Evolutionary conservation across 192 early-diverging fungal species (phyloP).

Genomic region (Radiomyces spectabilis): DNA sequence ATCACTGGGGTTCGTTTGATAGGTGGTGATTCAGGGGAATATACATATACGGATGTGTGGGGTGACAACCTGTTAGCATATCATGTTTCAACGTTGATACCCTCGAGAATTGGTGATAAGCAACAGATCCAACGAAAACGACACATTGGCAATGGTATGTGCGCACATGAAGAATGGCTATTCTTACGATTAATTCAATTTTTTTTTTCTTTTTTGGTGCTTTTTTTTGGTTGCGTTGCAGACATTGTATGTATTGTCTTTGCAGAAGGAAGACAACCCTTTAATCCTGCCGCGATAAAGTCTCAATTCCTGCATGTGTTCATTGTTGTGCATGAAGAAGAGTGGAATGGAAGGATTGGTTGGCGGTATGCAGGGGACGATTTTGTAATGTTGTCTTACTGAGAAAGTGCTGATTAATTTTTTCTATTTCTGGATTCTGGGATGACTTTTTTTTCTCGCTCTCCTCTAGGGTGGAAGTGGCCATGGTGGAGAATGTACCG

Average conservation of each 20-base stretch:
- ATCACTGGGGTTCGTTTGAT: neutral
- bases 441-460: neutral
- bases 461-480: conserved; percentile 24
- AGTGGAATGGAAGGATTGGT: neutral
- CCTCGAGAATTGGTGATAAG: conserved; percentile 54
- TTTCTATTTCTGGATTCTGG: no score
- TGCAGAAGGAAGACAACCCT: conserved; percentile 42
- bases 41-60: conserved; percentile 68
- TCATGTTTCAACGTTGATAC: conserved; percentile 70
- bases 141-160: conserved; percentile 52
- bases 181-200: neutral
- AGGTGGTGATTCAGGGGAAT: conserved; percentile 61
- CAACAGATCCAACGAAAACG: conserved; percentile 63
- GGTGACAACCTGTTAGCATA: conserved; percentile 70
- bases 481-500: conserved; percentile 36
- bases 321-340: conserved; percentile 39
- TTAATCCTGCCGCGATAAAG: conserved; percentile 44
- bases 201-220: no score
- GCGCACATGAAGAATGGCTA: neutral
- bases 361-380: conserved; percentile 16
- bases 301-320: conserved; percentile 54
- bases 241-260: conserved; percentile 58
- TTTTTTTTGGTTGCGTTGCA: neutral
- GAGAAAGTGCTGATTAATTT: neutral
- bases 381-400: neutral